Percentiles rank a stretch among this genome's conserved stretches.
These are phyloP conservation scores for Lepidopterella palustris DNA, from an alignment of 495 filamentous ascomycete genomes.

Conservation along the genomic window DNA sequence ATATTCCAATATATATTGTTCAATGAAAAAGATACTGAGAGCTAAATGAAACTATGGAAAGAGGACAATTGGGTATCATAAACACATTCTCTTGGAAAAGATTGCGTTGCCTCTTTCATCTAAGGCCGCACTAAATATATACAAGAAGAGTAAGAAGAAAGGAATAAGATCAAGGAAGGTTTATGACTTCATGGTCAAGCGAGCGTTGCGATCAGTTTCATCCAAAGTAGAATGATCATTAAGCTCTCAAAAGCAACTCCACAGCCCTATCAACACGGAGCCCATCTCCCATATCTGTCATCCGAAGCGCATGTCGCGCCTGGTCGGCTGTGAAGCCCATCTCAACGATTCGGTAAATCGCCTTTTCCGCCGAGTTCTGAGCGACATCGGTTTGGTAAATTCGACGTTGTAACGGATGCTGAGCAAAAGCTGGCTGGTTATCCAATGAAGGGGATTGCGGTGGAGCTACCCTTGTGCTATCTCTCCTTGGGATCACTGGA, in stretches of 20 bases:
- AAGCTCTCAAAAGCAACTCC: constrained; percentile 33
- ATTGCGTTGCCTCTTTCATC: background rate
- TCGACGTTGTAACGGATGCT: constrained; percentile 20
- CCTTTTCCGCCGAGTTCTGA: constrained; percentile 34
- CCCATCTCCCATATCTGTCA: constrained; percentile 39
- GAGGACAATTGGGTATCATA: background rate
- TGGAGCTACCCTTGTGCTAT: background rate
- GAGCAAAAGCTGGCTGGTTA: constrained; percentile 18
- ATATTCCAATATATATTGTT: too few species aligned
- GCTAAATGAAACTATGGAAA: too few species aligned
- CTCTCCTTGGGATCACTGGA: background rate
- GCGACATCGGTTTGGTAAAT: constrained; percentile 14
- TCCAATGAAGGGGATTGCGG: background rate
- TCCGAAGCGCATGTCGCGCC: constrained; percentile 34
- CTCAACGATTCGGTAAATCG: constrained; percentile 37
- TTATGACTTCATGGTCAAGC: background rate
- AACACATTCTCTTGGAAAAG: background rate
- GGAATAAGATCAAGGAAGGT: background rate
- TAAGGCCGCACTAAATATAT: background rate
- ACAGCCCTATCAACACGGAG: constrained; percentile 39
- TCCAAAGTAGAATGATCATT: background rate
- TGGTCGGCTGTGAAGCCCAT: constrained; percentile 40
- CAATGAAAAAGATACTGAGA: too few species aligned
- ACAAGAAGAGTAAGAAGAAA: background rate
- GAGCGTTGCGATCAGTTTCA: background rate